Evolutionary conservation across 805 yeast species (phyloP).

Genomic region (Babjeviella inositovora): DNA sequence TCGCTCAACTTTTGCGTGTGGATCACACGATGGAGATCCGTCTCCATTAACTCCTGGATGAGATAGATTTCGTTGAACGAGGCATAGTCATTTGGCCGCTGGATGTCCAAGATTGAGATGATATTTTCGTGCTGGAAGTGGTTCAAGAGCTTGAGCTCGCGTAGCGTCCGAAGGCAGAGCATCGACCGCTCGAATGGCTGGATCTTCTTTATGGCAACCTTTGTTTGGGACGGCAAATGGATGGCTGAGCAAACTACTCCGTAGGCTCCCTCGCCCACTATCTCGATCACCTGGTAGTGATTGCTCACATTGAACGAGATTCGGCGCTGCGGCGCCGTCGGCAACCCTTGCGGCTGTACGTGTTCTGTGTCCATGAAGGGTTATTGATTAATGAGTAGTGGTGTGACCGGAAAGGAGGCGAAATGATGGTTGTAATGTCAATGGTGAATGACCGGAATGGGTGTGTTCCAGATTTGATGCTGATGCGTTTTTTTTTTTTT

Average conservation of each 20-base stretch:
- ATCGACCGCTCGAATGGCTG: constrained; percentile 82
- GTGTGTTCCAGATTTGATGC: no score
- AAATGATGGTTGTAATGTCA: no score
- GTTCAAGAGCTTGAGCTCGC: constrained; percentile 78
- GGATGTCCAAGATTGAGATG: constrained; percentile 78
- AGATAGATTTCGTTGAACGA: constrained; percentile 77
- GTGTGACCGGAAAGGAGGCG: no score
- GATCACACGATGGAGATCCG: constrained; percentile 72
- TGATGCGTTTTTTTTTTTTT: no score
- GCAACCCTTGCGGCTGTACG: no score
- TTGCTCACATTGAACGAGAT: constrained; percentile 80
- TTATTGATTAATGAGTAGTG: no score
- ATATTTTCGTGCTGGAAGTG: constrained; percentile 92
- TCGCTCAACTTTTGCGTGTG: constrained; percentile 72
- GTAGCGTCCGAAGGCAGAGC: constrained; percentile 76
- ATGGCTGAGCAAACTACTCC: constrained; percentile 87
- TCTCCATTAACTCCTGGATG: constrained; percentile 79
- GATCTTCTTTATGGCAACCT: constrained; percentile 92
- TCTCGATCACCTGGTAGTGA: constrained; percentile 70
- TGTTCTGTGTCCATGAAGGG: no score
- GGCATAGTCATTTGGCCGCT: constrained; percentile 64
- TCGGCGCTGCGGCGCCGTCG: no score
- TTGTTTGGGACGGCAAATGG: constrained; percentile 72
- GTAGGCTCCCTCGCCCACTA: constrained; percentile 93
- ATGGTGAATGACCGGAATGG: no score